Evolutionary conservation across 306 rosid species (phyloP).

Genomic region (Abrus pulchellus): DNA sequence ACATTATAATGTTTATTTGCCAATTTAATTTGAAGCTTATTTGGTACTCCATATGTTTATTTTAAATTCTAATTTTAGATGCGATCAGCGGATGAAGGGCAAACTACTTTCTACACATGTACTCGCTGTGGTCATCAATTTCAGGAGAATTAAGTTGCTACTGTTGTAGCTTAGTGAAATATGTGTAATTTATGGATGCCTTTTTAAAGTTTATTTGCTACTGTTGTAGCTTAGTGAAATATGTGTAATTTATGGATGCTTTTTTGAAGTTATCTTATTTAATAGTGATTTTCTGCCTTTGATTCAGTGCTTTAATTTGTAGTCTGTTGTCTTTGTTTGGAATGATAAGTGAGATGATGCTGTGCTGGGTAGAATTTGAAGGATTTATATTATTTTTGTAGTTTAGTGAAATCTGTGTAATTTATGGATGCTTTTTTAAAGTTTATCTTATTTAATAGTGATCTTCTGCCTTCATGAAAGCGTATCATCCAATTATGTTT

Average conservation of each 20-base stretch:
- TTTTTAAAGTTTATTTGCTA: no score
- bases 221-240: no score
- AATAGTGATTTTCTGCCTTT: no score
- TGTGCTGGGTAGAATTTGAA: constrained; percentile 6
- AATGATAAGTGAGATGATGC: constrained; percentile 7
- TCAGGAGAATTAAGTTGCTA: constrained; percentile 47
- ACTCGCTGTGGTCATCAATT: constrained; percentile 52
- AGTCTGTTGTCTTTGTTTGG: constrained; percentile 25
- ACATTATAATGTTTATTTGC: not conserved
- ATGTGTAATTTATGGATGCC: no score
- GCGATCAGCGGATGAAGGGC: constrained; percentile 65
- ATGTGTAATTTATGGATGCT: no score
- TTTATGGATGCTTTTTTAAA: not conserved
- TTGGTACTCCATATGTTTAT: not conserved
- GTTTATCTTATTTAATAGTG: not conserved
- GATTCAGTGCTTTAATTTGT: no score
- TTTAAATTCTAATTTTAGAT: constrained; percentile 47
- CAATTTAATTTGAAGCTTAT: constrained; percentile 27
- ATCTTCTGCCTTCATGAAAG: not conserved
- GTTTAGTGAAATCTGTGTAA: constrained; percentile 36
- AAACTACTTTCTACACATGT: constrained; percentile 59
- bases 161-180: not conserved
- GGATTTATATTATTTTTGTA: not conserved
- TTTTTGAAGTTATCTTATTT: no score
- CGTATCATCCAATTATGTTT: not conserved